Conservation (phyloP, 148 eudicot species). For the Spergularia marina region DNA sequence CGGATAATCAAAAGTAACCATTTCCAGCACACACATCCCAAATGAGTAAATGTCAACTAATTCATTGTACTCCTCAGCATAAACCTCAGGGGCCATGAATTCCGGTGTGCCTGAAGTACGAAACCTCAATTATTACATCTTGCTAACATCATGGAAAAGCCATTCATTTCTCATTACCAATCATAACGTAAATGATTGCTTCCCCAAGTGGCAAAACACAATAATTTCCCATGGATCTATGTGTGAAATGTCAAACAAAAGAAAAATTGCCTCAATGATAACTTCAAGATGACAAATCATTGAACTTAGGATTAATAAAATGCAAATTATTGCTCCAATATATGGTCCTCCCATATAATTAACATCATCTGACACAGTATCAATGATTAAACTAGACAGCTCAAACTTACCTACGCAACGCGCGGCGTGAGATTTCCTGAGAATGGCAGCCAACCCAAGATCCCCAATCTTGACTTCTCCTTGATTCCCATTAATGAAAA, state of each 20-base stretch:
- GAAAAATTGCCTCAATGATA: conserved; percentile 15
- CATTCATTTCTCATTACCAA: background rate
- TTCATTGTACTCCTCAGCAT: conserved; percentile 42
- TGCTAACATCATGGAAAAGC: conserved; percentile 9
- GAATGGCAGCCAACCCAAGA: conserved; percentile 45
- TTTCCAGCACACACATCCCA: conserved; percentile 40
- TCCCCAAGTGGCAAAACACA: conserved; percentile 20
- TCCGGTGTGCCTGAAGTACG: conserved; percentile 37
- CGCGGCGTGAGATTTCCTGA: conserved; percentile 38
- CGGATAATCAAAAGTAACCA: conserved; percentile 43
- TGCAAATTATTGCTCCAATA: conserved; percentile 9
- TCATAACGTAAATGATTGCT: conserved; percentile 17
- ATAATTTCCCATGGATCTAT: conserved; percentile 6
- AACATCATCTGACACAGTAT: background rate
- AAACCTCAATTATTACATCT: conserved; percentile 10
- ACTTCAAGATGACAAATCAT: conserved; percentile 17
- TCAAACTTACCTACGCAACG: conserved; percentile 39
- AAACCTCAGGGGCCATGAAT: conserved; percentile 41
- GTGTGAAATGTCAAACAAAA: conserved; percentile 4
- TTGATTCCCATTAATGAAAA: conserved; percentile 47
- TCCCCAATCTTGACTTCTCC: conserved; percentile 49
- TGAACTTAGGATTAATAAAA: conserved; percentile 19
- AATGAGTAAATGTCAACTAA: conserved; percentile 39
- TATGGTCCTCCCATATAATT: background rate
- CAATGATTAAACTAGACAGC: conserved; percentile 19